A percentile compares a stretch with the other conserved stretches of the same genome.
Conservation (phyloP, 768 basidiomycete species). For the Kwoniella newhampshirensis region DNA sequence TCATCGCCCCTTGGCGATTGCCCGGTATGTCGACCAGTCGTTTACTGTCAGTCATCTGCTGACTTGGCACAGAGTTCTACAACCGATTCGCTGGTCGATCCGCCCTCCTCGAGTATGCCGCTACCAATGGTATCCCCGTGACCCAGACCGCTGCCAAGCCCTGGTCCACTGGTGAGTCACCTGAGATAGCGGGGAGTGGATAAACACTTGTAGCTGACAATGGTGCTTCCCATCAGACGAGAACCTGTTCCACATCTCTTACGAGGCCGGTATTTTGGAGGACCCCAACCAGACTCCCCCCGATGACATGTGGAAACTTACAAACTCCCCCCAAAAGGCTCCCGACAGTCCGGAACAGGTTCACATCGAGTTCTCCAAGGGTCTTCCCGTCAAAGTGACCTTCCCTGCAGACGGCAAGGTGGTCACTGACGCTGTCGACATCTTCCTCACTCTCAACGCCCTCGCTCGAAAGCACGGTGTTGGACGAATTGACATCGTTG, state of each 20-base stretch:
- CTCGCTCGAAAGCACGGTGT: slow-evolving; percentile 93
- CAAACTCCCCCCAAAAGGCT: slow-evolving; percentile 74
- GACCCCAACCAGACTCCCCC: slow-evolving; percentile 94
- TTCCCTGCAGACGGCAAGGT: slow-evolving; percentile 59
- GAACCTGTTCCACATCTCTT: slow-evolving; percentile 99
- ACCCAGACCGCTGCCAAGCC: slow-evolving; percentile 93
- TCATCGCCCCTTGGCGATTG: slow-evolving; percentile 96
- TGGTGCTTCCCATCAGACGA: slow-evolving; percentile 62
- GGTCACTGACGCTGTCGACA: slow-evolving; percentile 88
- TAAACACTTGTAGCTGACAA: not conserved
- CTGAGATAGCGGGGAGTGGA: not conserved
- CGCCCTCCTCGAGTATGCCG: slow-evolving; percentile 86
- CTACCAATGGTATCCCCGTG: slow-evolving; percentile 84
- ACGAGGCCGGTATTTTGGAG: slow-evolving; percentile 98
- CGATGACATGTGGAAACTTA: slow-evolving; percentile 98
- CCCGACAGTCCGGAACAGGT: slow-evolving; percentile 76
- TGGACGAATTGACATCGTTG: slow-evolving; percentile 97
- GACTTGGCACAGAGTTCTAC: slow-evolving; percentile 72
- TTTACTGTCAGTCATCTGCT: slow-evolving; percentile 1
- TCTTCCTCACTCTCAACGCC: slow-evolving; percentile 86
- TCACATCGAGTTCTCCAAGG: slow-evolving; percentile 77
- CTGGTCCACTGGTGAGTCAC: slow-evolving; percentile 74
- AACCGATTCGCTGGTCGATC: slow-evolving; percentile 94
- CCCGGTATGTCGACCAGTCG: slow-evolving; percentile 65
- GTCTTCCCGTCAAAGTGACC: slow-evolving; percentile 80